phyloP scores from a whole-genome alignment of 306 rosid genomes.

The Fragaria ananassa region DNA sequence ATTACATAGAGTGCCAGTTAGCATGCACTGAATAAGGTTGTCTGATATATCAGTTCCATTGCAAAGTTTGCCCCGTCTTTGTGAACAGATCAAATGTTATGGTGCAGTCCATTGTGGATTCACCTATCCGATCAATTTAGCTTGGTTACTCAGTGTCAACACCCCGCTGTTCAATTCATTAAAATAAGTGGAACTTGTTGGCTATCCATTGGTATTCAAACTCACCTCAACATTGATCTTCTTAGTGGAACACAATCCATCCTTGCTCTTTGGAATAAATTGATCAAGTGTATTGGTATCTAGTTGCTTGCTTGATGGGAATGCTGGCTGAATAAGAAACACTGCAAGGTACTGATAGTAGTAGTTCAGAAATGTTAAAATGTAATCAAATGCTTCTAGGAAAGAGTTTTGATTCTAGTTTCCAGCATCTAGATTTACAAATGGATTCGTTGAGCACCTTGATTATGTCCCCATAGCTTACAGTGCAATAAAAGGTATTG shows the following conservation, averaged over 20 bases:
- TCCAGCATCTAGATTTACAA: neutral
- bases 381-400: neutral
- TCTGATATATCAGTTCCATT: too few species aligned
- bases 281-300: too few species aligned
- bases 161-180: too few species aligned
- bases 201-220: too few species aligned
- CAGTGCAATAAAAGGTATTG: neutral
- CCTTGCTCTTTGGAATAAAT: neutral
- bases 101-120: neutral
- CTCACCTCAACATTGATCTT: neutral
- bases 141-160: neutral
- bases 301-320: neutral
- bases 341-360: neutral
- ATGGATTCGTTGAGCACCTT: neutral
- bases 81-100: neutral
- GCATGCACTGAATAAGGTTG: too few species aligned
- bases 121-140: neutral
- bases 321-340: neutral
- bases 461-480: neutral
- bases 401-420: neutral
- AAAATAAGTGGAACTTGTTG: too few species aligned
- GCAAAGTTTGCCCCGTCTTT: neutral
- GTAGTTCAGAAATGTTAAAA: neutral
- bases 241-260: neutral
- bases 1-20: neutral